Percentiles rank a stretch among this genome's conserved stretches.
Evolutionary conservation across 2,329 filamentous ascomycete genomes (phyloP).

Genomic region (Cladosporium sp.): DNA sequence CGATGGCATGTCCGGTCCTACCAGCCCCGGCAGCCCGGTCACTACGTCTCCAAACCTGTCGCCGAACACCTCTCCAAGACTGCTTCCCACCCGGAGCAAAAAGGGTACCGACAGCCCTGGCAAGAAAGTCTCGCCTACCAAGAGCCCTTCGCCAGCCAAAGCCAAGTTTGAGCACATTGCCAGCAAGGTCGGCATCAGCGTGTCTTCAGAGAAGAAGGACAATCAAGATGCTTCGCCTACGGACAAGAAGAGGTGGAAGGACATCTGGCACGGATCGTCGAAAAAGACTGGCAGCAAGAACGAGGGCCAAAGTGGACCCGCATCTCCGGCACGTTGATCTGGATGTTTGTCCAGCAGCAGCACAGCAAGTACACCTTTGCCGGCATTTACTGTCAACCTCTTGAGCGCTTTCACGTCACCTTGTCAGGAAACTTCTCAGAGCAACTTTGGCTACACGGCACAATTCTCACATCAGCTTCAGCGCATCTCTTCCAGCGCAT

Average conservation of each 20-base stretch:
- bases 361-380: not conserved
- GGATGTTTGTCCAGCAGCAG: not conserved
- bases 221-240: conserved; percentile 22
- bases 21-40: conserved; percentile 23
- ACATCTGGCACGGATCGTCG: conserved; percentile 28
- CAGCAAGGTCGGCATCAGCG: conserved; percentile 45
- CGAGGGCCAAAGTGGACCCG: not conserved
- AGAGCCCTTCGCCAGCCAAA: conserved; percentile 44
- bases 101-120: conserved; percentile 7
- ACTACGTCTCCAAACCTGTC: conserved; percentile 26
- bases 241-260: conserved; percentile 36
- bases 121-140: conserved; percentile 20
- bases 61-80: conserved; percentile 23
- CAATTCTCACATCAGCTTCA: not conserved
- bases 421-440: not conserved
- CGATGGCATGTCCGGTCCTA: conserved; percentile 29
- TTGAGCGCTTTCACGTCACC: not conserved
- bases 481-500: not conserved
- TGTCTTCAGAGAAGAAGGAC: conserved; percentile 26
- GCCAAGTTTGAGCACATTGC: conserved; percentile 49
- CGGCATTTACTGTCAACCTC: not conserved
- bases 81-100: conserved; percentile 6
- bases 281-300: conserved; percentile 6
- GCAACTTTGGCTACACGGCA: conserved; percentile 11
- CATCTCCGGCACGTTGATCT: not conserved